phyloP scores from a whole-genome alignment of 2,329 filamentous ascomycete species.

The Helotiales sp. region DNA sequence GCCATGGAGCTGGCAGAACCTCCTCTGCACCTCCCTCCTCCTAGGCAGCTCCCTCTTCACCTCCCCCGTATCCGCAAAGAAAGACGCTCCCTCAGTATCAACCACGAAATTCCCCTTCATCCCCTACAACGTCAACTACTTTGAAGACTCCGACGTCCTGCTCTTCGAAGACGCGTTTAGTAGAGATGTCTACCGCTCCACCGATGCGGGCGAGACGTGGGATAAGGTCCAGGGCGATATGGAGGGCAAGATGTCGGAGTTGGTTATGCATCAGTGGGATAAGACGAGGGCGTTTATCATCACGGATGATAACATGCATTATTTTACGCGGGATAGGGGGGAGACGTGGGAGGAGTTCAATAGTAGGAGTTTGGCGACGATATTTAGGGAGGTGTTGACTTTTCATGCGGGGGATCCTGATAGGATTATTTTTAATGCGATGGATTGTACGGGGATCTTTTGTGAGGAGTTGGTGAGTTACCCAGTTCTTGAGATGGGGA shows the following conservation, averaged over 20 bases:
- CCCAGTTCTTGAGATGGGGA: neutral
- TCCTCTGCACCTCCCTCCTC: constrained; percentile 32
- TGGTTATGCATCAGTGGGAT: constrained; percentile 79
- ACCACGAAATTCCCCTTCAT: constrained; percentile 64
- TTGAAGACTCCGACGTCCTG: constrained; percentile 82
- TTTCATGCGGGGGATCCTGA: constrained; percentile 85
- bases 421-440: constrained; percentile 81
- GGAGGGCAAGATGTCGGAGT: constrained; percentile 58
- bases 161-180: constrained; percentile 69
- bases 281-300: constrained; percentile 77
- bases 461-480: constrained; percentile 56
- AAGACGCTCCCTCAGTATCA: constrained; percentile 60
- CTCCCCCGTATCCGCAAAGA: constrained; percentile 31
- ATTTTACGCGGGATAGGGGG: constrained; percentile 79
- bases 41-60: constrained; percentile 31
- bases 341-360: constrained; percentile 78
- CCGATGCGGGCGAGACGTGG: constrained; percentile 81
- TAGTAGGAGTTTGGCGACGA: constrained; percentile 57
- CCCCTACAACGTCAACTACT: constrained; percentile 78
- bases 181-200: constrained; percentile 72
- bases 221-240: constrained; percentile 62
- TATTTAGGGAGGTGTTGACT: constrained; percentile 56
- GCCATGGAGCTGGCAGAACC: constrained; percentile 28
- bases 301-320: constrained; percentile 70
- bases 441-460: constrained; percentile 63